Base-by-base conservation (phyloP, 805 yeast genomes). In the Lachancea fermentati region DNA sequence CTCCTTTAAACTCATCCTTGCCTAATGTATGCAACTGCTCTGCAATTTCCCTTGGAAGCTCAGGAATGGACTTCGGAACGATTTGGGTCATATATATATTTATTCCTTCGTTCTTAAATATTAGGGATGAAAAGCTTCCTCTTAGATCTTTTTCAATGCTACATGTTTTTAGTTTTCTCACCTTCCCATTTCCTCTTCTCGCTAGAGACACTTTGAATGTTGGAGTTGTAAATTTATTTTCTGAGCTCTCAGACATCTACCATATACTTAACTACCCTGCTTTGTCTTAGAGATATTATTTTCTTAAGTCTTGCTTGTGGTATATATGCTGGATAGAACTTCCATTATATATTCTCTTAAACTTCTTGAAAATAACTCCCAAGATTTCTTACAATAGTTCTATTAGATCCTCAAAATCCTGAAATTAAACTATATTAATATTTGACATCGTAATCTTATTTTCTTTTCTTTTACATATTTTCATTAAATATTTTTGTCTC, bases 1-100 rank as follows among this genome's bases (percentile, higher is more conserved):
- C 19, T n/a, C 24, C 17, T 17, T 7, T 22, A 11, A 7, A 22
- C 11, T 22, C 7, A 22, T 26, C 37, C n/a, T 22, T 34, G 15
- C 7, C 19, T 8, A 19, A 34, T 15, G 26, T 14, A 4, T 35
- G 7, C 16, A 30, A 13, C 14, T 35, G 28, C 25, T 35, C 34
- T 13, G 22, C 11, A 6, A 38, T 22, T n/a, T 32, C 19, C 12
- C 32, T 25, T 12, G 42, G 42, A 16, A 37, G 25, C 12, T 12
- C 12, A 5, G 42, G 42, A 12, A 38, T 38, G 3, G 15, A 14
- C 13, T 32, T 24, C n/a, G 37, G 36, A 5, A 18, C 15, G 11
- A 26, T 15, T 17, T 26, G 22, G 4, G 42, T 32, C 42, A 38
- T 38, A 30, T 38, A 38, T 5, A 38, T 15, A 32, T 38, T 38